Base-by-base conservation (phyloP, 2,329 filamentous ascomycete genomes). In the Blastomyces silverae region DNA sequence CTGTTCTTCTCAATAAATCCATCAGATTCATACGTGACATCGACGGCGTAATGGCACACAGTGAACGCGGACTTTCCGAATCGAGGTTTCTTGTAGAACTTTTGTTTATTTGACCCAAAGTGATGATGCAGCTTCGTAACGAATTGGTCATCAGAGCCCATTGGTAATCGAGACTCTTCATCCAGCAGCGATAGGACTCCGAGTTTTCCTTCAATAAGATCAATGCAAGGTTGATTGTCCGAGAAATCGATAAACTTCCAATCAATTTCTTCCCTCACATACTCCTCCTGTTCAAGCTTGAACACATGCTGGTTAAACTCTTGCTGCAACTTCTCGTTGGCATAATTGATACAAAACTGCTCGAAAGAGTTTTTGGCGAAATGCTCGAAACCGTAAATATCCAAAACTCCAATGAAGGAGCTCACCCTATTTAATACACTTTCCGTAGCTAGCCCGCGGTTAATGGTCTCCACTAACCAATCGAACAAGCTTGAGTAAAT, bases 201-300 rank as follows among this genome's bases (percentile, higher is more conserved):
- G 70, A 99, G 85, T 77, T 96, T 97, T 70, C 92, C 93, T 80
- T 99, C 94, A 70, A 99, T 99, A 63, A 99, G 81, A 76, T 99
- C 94, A 72, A 99, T 99, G 80, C 94, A 99, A 22, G 94, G 94
- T 79, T 99, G 94, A 73, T 99, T 99, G 79, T 99, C 94, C 6
- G 93, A 96, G 78, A 99, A 99, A 75, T 99, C 94, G 75, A 99
- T 99, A 75, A 99, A 99, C 11, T 90, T 97, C 94, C 94, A 99
- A 79, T 97, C 92, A 69, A 99, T 99, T 79, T 97, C 84, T 79
- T 99, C 94, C 64, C 89, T 87, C 52, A 97, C 85, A 75, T 99
- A 99, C 78, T 99, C 94, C 76, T 99, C 94, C 76, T 99, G 94
- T 77, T 99, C 94, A 28, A 99, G 85, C 78, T 97, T 97, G 85